Conservation (phyloP, 352 stramenopile genomes). For the Phytopythium aichiense region DNA sequence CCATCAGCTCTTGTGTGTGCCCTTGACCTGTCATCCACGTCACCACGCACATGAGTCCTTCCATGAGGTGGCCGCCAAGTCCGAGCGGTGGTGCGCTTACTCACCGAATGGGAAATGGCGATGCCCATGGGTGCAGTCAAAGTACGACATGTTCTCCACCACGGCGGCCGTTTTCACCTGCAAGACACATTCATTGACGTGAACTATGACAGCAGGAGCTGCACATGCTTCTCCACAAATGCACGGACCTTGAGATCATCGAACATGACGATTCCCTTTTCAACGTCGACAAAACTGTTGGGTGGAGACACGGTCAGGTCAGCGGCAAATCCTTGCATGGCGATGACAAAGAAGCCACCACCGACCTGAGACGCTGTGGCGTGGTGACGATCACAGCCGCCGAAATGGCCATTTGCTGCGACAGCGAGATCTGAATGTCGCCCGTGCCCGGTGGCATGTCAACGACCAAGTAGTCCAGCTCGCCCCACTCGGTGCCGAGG, state of each 20-base stretch:
- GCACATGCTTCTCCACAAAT: neutral
- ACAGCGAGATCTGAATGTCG: slow-evolving; percentile 99
- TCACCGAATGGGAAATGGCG: slow-evolving; percentile 85
- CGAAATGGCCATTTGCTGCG: slow-evolving; percentile 96
- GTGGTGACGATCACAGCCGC: slow-evolving; percentile 99
- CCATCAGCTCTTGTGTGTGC: slow-evolving; percentile 69
- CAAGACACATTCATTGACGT: neutral
- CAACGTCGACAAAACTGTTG: slow-evolving; percentile 95
- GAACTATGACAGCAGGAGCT: neutral
- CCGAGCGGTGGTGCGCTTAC: neutral
- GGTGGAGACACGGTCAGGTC: neutral
- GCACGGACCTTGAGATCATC: slow-evolving; percentile 89
- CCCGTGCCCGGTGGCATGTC: slow-evolving; percentile 99
- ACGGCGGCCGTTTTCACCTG: slow-evolving; percentile 94
- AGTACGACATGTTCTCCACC: slow-evolving; percentile 99
- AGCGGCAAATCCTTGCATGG: neutral
- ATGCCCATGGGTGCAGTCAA: slow-evolving; percentile 85
- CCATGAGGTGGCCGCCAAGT: neutral
- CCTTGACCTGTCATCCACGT: slow-evolving; percentile 37
- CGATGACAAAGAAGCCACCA: neutral
- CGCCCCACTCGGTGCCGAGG: slow-evolving; percentile 96
- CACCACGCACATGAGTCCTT: neutral
- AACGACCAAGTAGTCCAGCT: slow-evolving; percentile 98
- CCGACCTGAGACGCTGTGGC: slow-evolving; percentile 92
- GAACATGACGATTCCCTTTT: slow-evolving; percentile 99